phyloP scores from a whole-genome alignment of 768 basidiomycete genomes.

The Exidia glandulosa region DNA sequence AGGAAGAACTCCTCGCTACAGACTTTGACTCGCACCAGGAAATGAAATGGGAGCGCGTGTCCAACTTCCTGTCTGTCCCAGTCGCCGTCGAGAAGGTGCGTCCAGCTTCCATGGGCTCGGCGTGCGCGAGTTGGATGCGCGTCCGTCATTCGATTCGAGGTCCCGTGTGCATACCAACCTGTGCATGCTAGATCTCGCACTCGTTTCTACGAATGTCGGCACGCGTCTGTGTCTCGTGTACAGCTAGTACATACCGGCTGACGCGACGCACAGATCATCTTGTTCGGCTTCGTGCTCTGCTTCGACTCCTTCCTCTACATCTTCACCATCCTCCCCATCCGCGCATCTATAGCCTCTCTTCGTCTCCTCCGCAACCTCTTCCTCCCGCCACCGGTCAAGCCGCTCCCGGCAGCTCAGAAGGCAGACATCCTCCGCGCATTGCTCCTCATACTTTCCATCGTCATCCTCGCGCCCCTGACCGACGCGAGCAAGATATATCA shows the following conservation, averaged over 20 bases:
- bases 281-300: slow-evolving; percentile 88
- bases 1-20: slow-evolving; percentile 81
- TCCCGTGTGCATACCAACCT: too few relatives aligned
- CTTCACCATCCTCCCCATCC: slow-evolving; percentile 94
- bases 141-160: too few relatives aligned
- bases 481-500: slow-evolving; percentile 98
- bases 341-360: slow-evolving; percentile 55
- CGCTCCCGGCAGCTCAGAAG: slow-evolving; percentile 79
- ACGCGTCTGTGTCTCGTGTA: too few relatives aligned
- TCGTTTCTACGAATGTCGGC: too few relatives aligned
- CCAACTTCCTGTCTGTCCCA: slow-evolving; percentile 90
- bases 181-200: too few relatives aligned
- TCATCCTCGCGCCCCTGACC: slow-evolving; percentile 69
- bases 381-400: slow-evolving; percentile 35
- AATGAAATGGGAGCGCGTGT: slow-evolving; percentile 90
- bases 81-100: slow-evolving; percentile 88
- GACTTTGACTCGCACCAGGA: slow-evolving; percentile 93
- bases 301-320: slow-evolving; percentile 96
- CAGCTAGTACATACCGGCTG: too few relatives aligned
- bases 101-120: not conserved
- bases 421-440: slow-evolving; percentile 81
- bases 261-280: slow-evolving; percentile 50
- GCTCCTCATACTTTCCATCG: slow-evolving; percentile 61
- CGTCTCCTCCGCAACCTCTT: slow-evolving; percentile 41
- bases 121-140: too few relatives aligned